A percentile compares a stretch with the other conserved stretches of the same genome.
Conservation (phyloP, 139 green algal genomes). For the Tetraselmis striata region DNA sequence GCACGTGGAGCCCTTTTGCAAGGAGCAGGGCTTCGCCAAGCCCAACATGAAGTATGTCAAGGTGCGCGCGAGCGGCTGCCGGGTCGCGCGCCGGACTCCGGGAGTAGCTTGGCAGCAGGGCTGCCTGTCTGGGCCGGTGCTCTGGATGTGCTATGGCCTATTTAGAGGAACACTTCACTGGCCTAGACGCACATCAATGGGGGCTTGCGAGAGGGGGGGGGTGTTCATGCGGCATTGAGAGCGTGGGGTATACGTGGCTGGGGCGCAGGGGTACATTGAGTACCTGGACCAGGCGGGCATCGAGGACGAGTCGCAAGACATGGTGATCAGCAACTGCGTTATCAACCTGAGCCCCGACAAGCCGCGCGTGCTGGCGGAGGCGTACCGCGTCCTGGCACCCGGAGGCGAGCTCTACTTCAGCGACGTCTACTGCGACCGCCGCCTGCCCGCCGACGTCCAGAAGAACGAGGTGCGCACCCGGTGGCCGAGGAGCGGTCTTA, state of each 20-base stretch:
- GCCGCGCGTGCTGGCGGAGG: constrained; percentile 46
- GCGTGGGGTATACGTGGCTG: not conserved
- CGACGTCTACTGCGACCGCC: constrained; percentile 88
- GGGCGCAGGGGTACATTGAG: constrained; percentile 75
- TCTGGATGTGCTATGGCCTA: no score
- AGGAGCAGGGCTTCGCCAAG: constrained; percentile 59
- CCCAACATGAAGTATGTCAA: constrained; percentile 86
- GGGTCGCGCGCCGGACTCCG: no score
- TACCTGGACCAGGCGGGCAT: constrained; percentile 70
- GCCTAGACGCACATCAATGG: no score
- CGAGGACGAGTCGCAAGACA: constrained; percentile 56
- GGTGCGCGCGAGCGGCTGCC: no score
- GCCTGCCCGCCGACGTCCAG: constrained; percentile 49
- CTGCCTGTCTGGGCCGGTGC: no score
- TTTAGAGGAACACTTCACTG: no score
- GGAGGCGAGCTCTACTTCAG: constrained; percentile 96
- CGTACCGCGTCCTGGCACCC: constrained; percentile 65
- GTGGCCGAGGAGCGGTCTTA: no score
- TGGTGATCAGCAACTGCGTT: constrained; percentile 96
- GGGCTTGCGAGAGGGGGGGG: not conserved
- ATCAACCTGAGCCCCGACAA: constrained; percentile 89
- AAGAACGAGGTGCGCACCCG: constrained; percentile 40
- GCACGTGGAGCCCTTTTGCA: constrained; percentile 61
- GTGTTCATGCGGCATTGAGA: not conserved
- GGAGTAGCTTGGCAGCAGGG: not conserved